Base-by-base conservation (phyloP, 2,329 filamentous ascomycete species). In the Sporothrix brasiliensis region DNA sequence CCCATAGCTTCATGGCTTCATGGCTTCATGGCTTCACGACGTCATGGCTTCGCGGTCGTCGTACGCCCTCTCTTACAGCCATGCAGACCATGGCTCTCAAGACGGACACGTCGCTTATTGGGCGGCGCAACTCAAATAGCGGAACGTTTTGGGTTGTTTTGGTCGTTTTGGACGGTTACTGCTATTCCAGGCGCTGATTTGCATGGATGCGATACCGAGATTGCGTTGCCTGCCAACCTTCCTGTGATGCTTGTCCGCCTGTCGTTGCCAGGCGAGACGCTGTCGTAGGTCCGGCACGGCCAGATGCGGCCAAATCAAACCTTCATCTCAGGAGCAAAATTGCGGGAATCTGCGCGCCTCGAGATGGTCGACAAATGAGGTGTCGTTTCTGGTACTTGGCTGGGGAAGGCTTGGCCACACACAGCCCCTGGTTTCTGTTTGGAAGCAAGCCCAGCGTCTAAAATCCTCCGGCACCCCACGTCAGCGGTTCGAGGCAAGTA, bases 211-310 rank as follows among this genome's bases (percentile, higher is more conserved):
- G 44, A 66, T 24, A 24, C 24, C 61, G 44, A 50, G 24, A 50
- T 66, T 66, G 44, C 21, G 41, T 14, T 49, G 60, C 41, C 44
- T 16, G 44, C 41, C 24, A 14, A 1, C 44, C 14, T 34, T 11
- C 3, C 14, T 30, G 30, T 10, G 30, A 34, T 61, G 27, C 27
- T 19, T 39, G 27, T 39, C 53, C 53, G 27, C 53, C 27, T 39
- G 53, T 58, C 53, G 53, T 58, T 39, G 53, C 27, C 27, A 44
- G 61, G 61, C 63, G 63, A 66, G 63, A 66, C 63, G 63, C 63
- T 47, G 63, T 30, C 47, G 47, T 49, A 19, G 41, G 19, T 13
- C 34, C n/a, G 16, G 39, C 4, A 3, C 16, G 16, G 41, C 49
- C 41, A 47, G 24, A 30, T n/a, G 30, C 56, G 30, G 56, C 56